Evolutionary conservation across 1,284 basidiomycete species (phyloP).

Genomic region (Anthracocystis panici-leucophaei): DNA sequence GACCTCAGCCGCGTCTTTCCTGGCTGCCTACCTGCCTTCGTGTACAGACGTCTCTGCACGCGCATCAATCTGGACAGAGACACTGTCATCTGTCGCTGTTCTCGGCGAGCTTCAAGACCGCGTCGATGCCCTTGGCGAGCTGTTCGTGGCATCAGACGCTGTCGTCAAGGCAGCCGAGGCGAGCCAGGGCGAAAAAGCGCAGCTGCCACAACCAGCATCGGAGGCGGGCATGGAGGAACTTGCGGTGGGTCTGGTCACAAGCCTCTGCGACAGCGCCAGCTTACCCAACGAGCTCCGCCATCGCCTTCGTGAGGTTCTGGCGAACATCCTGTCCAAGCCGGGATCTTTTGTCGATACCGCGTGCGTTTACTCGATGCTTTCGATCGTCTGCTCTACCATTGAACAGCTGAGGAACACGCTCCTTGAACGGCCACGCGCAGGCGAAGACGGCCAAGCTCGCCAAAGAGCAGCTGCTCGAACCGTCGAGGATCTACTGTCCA

Average conservation of each 20-base stretch:
- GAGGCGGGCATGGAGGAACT: slow-evolving; percentile 40
- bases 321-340: slow-evolving; percentile 24
- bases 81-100: slow-evolving; percentile 35
- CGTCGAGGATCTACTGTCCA: slow-evolving; percentile 27
- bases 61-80: slow-evolving; percentile 41
- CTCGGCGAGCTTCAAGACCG: slow-evolving; percentile 30
- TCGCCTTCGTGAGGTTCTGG: slow-evolving; percentile 17
- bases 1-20: slow-evolving; percentile 29
- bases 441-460: slow-evolving; percentile 8
- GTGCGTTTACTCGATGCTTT: slow-evolving; percentile 30
- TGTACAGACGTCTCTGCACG: slow-evolving; percentile 16
- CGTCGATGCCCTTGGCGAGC: slow-evolving; percentile 42
- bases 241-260: slow-evolving; percentile 17
- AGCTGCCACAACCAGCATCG: slow-evolving; percentile 23
- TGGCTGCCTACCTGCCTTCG: slow-evolving; percentile 37
- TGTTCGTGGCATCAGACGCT: slow-evolving; percentile 35
- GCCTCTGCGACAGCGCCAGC: slow-evolving; percentile 27
- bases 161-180: slow-evolving; percentile 11
- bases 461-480: slow-evolving; percentile 14
- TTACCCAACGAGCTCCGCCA: slow-evolving; percentile 19
- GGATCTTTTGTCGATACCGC: slow-evolving; percentile 24
- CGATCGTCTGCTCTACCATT: slow-evolving; percentile 41
- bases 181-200: not conserved
- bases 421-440: slow-evolving; percentile 12
- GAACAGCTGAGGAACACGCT: slow-evolving; percentile 42